These are phyloP conservation scores for Malassezia obtusa DNA, from an alignment of 1,284 basidiomycete genomes.

Conservation along the genomic window DNA sequence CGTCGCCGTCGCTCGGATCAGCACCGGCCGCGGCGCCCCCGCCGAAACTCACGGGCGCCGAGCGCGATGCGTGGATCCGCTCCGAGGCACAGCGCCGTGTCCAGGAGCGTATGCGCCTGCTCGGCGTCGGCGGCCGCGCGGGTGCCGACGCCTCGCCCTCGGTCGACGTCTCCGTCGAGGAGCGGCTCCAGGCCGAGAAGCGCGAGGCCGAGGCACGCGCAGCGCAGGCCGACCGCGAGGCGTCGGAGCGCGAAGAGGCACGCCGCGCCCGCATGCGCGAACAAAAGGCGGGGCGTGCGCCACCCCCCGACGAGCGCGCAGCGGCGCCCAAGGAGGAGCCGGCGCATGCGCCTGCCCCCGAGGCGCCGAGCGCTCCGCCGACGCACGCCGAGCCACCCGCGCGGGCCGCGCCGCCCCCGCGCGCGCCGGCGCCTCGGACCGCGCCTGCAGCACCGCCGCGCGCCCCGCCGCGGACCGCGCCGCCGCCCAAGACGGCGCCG, in stretches of 20 bases:
- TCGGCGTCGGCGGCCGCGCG: conserved; percentile 60
- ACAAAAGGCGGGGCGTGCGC: conserved; percentile 5
- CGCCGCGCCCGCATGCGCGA: conserved; percentile 40
- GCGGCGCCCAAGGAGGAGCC: neutral
- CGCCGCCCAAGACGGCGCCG: conserved; percentile 10
- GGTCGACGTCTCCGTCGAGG: conserved; percentile 38
- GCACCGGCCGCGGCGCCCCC: conserved; percentile 46
- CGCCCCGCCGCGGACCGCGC: neutral
- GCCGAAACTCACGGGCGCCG: conserved; percentile 72
- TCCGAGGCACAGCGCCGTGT: conserved; percentile 75
- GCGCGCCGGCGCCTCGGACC: conserved; percentile 28
- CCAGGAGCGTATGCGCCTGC: conserved; percentile 73
- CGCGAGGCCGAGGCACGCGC: conserved; percentile 38
- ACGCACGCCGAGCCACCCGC: conserved; percentile 22
- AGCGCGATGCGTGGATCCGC: conserved; percentile 69
- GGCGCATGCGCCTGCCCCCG: neutral
- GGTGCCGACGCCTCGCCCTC: conserved; percentile 14
- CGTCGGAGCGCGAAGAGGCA: conserved; percentile 41
- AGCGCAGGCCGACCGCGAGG: conserved; percentile 44
- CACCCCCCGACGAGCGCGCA: conserved; percentile 26
- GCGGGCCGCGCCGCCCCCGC: conserved; percentile 21
- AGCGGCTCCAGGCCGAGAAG: conserved; percentile 36
- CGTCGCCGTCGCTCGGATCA: conserved; percentile 29
- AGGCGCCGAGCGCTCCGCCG: neutral
- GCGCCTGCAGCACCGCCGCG: neutral